Base-by-base conservation (phyloP, 2,329 filamentous ascomycete genomes). In the Pseudofabraea citricarpa region DNA sequence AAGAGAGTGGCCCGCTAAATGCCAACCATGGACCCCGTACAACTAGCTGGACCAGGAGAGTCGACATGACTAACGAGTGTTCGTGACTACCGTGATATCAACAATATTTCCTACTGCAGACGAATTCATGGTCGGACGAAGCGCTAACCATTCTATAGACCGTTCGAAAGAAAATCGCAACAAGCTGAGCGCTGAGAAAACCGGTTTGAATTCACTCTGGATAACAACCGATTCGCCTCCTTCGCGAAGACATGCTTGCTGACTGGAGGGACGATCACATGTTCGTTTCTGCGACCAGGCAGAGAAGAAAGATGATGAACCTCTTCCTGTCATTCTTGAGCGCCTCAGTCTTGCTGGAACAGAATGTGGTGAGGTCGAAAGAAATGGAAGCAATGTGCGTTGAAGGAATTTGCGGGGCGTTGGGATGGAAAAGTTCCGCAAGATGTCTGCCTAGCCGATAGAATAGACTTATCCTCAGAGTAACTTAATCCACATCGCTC, bases 11-110 rank as follows among this genome's bases (percentile, higher is more conserved):
- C 44, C 18, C 40, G n/a, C n/a, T n/a, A 10, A 43, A 54, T 36
- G 35, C 44, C 5, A 48, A 51, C n/a, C n/a, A n/a, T n/a, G n/a
- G n/a, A n/a, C n/a, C 5, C 47, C 58, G 48, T 6, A 55, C 61
- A 15, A 61, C 53, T n/a, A n/a, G 35, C 35, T 5, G 39, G 33
- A 2, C 73, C 83, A 0, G 85, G 85, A 0, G 83, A n/a, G 83
- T 0, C 73, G 85, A 0, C 85, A 90, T 50, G 83, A 90, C 59
- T n/a, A n/a, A 90, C 90, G 41, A 85, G 90, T 52, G 75, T 75
- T 55, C 65, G 55, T 1, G 71, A 87, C 49, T 82, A 81, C 51
- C 70, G 76, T 0, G 46, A 78, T 0, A 79, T n/a, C 87, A 24
- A 64, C 73, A 2, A 79, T 89, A 12, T 72, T 78, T 36, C 86